Evolutionary conservation across 208 protist species (phyloP).

Genomic region (Crithidia fasciculata): DNA sequence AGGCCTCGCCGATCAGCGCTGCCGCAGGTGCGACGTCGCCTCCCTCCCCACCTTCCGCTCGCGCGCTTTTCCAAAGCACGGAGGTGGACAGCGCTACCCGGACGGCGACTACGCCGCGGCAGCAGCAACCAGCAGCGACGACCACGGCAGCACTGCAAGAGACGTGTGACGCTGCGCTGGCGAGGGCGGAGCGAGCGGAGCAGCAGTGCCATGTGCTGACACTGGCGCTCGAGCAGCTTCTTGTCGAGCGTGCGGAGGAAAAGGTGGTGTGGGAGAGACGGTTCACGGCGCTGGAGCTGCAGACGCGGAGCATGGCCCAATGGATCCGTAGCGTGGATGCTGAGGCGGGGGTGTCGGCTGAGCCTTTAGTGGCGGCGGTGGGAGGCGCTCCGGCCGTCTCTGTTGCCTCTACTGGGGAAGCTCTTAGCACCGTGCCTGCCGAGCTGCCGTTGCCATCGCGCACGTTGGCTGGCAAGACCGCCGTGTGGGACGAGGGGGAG

Average conservation of each 20-base stretch:
- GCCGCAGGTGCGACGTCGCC: conserved; percentile 13
- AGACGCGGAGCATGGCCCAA: conserved; percentile 19
- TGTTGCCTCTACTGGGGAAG: neutral
- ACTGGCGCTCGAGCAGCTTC: conserved; percentile 31
- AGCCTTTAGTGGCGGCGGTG: neutral
- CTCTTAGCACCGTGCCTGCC: neutral
- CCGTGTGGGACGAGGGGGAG: conserved; percentile 22
- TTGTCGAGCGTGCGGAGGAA: conserved; percentile 22
- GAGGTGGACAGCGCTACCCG: conserved; percentile 17
- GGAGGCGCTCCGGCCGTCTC: neutral
- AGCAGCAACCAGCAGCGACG: neutral
- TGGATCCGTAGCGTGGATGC: conserved; percentile 33
- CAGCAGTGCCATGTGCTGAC: conserved; percentile 29
- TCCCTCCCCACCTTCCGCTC: conserved; percentile 28
- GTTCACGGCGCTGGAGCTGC: conserved; percentile 25
- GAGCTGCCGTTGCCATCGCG: neutral
- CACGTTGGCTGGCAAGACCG: conserved; percentile 4
- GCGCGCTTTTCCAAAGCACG: conserved; percentile 28
- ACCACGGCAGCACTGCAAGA: conserved; percentile 11
- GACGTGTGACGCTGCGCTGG: conserved; percentile 26
- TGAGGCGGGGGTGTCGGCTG: conserved; percentile 10
- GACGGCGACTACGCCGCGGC: neutral
- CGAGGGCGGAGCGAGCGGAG: conserved; percentile 27
- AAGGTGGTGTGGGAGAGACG: conserved; percentile 27
- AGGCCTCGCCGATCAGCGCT: conserved; percentile 7